Evolutionary conservation across 2,329 filamentous ascomycete species (phyloP), one percentile per base, ranked within the genome.

Genomic region (Apiospora rasikravindrae): DNA sequence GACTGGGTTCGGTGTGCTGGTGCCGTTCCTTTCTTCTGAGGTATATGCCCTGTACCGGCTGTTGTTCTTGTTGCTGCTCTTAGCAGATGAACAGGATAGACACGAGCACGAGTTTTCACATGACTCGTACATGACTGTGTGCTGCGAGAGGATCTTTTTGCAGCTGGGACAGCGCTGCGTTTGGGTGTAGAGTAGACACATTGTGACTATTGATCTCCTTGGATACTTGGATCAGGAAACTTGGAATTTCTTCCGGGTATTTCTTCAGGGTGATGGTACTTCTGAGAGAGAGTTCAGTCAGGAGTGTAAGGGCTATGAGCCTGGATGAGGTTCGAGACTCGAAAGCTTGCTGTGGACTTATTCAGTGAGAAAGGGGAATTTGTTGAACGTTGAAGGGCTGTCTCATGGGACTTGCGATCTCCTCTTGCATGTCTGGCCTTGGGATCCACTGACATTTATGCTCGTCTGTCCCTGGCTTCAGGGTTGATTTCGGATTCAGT

Each of bases 151-250:
- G 11, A 37, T 19, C 47, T 57, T 51, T 22, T 11, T 40, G 22
- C 68, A 69, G 33, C 45, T 40, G 10, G 68, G 68, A 11, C 68
- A 69, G 22, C 24, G 47, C 29, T 44, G n/a, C n/a, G 68, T 53
- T 26, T 26, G 29, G 29, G 47, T 51, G 47, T 69, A 57, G 29
- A 42, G 29, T 0, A 53, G 47, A 44, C 68, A 68, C 66, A 68
- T 68, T 29, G 40, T 68, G n/a, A 22, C 6, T 47, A 13, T 10
- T 22, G n/a, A 5, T 29, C 8, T 29, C 19, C 33, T 10, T 16
- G n/a, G 2, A 7, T 10, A 2, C 7, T 29, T 16, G n/a, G 40
- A 6, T 42, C 13, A 4, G 24, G n/a, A 8, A 14, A 22, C 3
- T 19, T 29, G n/a, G 4, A 16, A 0, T 0, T 16, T 6, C 6